Base-by-base conservation (phyloP, 257 asterid species). In the Solanum commersonii region DNA sequence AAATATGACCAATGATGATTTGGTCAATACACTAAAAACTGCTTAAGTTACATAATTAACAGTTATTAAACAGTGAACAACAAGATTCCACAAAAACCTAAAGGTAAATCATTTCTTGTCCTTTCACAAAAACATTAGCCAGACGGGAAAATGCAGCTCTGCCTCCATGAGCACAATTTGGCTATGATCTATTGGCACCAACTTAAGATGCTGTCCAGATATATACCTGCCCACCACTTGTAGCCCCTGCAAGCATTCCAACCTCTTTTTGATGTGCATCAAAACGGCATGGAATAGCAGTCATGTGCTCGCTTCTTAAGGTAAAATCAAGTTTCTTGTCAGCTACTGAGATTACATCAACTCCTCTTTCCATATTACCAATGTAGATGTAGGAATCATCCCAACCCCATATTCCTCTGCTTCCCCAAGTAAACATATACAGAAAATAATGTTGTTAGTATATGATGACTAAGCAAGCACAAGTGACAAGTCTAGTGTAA, bases 401-500 rank as follows among this genome's bases (percentile, higher is more conserved):
- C 99, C 98, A 97, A 87, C 99, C 98, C 99, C 99, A 96, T 88
- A 91, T 81, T 86, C 95, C 98, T 90, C 98, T 96, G 95, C 76
- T 83, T 88, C 74, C 73, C 85, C 76, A 88, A 60, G 72, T 63
- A 70, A 22, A 63, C 31, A 52, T 74, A 52, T 25, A 25, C 31
- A 85, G 76, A 89, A 37, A 79, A 44, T 67, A 72, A 42, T 44
- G 18, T 3, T 79, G 38, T 79, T 46, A 79, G 85, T 44, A 18
- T 79, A 44, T 44, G 40, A 44, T 79, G 27, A 42, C 84, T 27
- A 15, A 44, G 67, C 38, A 27, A 15, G 67, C 67, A 25, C 12
- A 27, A 27, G 10, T 46, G 38, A 42, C 22, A 27, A 44, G 40
- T 46, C 23, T 6, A n/a, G 29, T n/a, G 84, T 77, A 77, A 38